These are phyloP conservation scores for Verticillium tricorpus DNA, from an alignment of 2,329 filamentous ascomycete genomes.

Conservation along the genomic window DNA sequence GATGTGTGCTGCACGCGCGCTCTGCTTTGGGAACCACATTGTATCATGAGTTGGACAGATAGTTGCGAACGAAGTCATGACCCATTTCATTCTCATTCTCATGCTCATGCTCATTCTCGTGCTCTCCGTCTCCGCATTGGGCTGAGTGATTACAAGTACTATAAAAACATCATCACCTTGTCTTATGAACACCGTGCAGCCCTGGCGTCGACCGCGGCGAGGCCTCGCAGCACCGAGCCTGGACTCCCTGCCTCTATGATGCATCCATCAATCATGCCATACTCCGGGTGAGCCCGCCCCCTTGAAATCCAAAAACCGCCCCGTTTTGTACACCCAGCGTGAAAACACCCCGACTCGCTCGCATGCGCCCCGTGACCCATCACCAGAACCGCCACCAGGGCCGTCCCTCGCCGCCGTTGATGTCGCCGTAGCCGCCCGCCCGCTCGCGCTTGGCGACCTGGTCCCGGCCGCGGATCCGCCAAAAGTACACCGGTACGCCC, in stretches of 20 bases:
- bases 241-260: background rate
- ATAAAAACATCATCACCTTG: conserved; percentile 16
- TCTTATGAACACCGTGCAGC: conserved; percentile 1
- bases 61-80: background rate
- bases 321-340: background rate
- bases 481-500: conserved; percentile 86
- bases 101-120: conserved; percentile 33
- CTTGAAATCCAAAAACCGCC: background rate
- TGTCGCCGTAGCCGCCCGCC: conserved; percentile 19
- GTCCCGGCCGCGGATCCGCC: conserved; percentile 68
- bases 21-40: background rate
- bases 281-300: background rate
- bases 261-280: background rate
- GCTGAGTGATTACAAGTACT: conserved; percentile 17
- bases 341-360: background rate
- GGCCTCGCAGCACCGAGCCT: background rate
- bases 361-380: background rate
- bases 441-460: conserved; percentile 38
- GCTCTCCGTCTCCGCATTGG: conserved; percentile 31
- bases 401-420: conserved; percentile 18
- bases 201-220: background rate
- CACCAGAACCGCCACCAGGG: conserved; percentile 61
- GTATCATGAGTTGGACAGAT: background rate
- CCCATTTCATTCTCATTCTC: background rate
- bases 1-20: too few species aligned